phyloP scores from a whole-genome alignment of 1,284 basidiomycete genomes.

The Trametes polyzona region DNA sequence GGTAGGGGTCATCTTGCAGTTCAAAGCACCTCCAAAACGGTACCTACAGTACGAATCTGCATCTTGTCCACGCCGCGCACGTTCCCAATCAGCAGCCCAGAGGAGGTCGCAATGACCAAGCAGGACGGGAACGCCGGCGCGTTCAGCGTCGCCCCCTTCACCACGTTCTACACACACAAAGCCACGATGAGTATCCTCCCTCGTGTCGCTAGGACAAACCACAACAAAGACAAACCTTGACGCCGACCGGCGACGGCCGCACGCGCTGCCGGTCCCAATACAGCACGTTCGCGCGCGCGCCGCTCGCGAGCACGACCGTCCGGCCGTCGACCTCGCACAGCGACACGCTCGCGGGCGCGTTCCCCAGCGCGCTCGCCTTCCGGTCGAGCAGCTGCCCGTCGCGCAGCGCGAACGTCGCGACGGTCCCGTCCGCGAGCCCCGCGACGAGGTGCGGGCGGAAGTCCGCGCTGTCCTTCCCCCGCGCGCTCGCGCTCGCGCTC shows the following conservation, averaged over 20 bases:
- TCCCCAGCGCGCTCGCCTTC: constrained; percentile 72
- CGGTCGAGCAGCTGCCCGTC: constrained; percentile 52
- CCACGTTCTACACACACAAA: constrained; percentile 54
- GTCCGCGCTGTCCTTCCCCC: constrained; percentile 40
- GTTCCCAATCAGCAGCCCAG: constrained; percentile 64
- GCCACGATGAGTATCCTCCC: neutral
- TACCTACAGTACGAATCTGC: constrained; percentile 75
- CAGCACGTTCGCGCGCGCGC: constrained; percentile 63
- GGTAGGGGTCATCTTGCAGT: too few relatives aligned
- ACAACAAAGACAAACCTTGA: constrained; percentile 58
- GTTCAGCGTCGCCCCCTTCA: constrained; percentile 56
- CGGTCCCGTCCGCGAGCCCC: constrained; percentile 81
- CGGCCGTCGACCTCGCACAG: constrained; percentile 53
- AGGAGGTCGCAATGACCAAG: constrained; percentile 59
- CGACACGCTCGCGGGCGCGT: constrained; percentile 64
- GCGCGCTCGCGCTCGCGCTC: constrained; percentile 39
- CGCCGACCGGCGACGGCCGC: constrained; percentile 70
- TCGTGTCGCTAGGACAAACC: too few relatives aligned
- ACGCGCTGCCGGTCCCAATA: constrained; percentile 72
- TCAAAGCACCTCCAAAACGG: neutral
- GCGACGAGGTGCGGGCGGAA: constrained; percentile 66
- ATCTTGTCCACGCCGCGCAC: constrained; percentile 79
- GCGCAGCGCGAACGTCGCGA: constrained; percentile 62
- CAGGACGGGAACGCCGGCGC: constrained; percentile 52
- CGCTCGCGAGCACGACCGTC: constrained; percentile 64